Base-by-base conservation (phyloP, 352 stramenopile genomes). In the Phytophthora agathidicida region DNA sequence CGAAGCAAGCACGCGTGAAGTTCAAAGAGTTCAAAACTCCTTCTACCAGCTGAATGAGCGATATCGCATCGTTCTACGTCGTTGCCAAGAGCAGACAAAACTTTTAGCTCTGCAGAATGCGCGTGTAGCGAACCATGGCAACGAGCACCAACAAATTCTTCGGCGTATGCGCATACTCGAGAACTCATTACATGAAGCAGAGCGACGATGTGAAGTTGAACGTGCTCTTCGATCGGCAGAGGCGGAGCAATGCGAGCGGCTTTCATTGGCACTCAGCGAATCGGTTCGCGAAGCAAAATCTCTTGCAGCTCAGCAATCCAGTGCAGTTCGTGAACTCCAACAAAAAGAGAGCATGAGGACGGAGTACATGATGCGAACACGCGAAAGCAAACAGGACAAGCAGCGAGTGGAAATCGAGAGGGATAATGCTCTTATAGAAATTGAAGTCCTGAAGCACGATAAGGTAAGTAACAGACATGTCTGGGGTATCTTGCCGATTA, bases 21-120 rank as follows among this genome's bases (percentile, higher is more conserved):
- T 71, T 4, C 32, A 71, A 31, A 65, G 66, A 10, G 36, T 77
- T 9, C 45, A 71, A 47, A 54, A 30, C 6, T 56, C 75, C 13
- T 72, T 71, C 16, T 60, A 64, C 6, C 43, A 72, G 8, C 51
- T 89, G 2, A 68, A 88, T 16, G 72, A 83, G 22, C 80, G 76
- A 11, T 88, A 86, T 47, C 70, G 66, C 16, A 72, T 92, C 9
- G 60, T 89, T 14, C 23, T 77, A 30, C 75, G 82, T 5, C 80
- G 84, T 11, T 71, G 76, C 1, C 70, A 80, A 5, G 84, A 93
- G 41, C 84, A 93, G 51, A 66, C 78, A 14, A 91, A 85, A 32
- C 60, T 93, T 16, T 61, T 93, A 13, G 68, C 67, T 9, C 72
- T 90, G 3, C 82, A 93, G 50, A 88, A 78, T 30, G 36, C 43